Percentiles rank a stretch among this genome's conserved stretches.
Evolutionary conservation across 345 rosid genomes (phyloP).

Genomic region (Balakata baccata): DNA sequence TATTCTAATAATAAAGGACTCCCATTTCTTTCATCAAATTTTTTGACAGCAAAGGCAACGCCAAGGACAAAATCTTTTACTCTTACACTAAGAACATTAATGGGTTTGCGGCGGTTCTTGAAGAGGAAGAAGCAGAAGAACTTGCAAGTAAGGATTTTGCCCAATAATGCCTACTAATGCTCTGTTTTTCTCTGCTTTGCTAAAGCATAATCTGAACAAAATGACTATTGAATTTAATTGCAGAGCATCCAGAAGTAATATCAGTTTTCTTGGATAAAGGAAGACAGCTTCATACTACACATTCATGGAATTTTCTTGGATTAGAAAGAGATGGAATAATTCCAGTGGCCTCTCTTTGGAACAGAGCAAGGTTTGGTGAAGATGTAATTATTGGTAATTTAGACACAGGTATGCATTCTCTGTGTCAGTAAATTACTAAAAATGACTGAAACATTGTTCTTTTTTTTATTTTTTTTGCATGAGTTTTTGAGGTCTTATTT

Average conservation of each 20-base stretch:
- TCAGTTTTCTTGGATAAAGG: conserved; percentile 52
- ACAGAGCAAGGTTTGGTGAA: conserved; percentile 43
- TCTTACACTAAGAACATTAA: conserved; percentile 25
- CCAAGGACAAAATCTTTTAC: conserved; percentile 20
- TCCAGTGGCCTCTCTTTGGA: conserved; percentile 45
- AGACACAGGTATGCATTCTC: conserved; percentile 41
- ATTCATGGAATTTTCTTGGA: conserved; percentile 60
- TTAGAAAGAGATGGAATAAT: conserved; percentile 39
- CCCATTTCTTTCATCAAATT: no score
- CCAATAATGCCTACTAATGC: no score
- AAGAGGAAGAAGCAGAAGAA: conserved; percentile 21
- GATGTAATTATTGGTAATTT: conserved; percentile 57
- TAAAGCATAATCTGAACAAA: no score
- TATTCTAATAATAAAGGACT: neutral
- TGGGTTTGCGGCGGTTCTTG: conserved; percentile 30
- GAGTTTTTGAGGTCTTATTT: conserved; percentile 1
- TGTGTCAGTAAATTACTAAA: no score
- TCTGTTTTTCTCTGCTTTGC: no score
- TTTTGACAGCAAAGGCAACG: conserved; percentile 14
- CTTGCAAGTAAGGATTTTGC: conserved; percentile 9
- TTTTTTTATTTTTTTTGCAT: conserved; percentile 1
- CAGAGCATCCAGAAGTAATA: conserved; percentile 54
- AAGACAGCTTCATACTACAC: conserved; percentile 51
- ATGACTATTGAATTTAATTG: conserved; percentile 6
- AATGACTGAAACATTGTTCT: neutral